A percentile compares a stretch with the other conserved stretches of the same genome.
These are phyloP conservation scores for Magnolia sinica DNA, from an alignment of 164 flowering plant species.

Conservation along the genomic window DNA sequence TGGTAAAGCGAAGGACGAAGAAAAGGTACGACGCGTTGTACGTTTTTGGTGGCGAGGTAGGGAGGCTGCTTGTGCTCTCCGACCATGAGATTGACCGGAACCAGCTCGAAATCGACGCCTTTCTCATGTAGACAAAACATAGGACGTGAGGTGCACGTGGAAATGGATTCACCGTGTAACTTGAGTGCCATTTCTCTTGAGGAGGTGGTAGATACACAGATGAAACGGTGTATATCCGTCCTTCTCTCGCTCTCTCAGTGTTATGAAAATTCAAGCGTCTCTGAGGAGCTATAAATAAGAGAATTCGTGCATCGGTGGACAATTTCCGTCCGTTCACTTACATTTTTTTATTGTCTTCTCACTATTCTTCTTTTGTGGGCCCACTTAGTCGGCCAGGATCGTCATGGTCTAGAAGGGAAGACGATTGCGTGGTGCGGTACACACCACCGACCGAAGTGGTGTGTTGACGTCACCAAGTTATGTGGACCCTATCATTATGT, in stretches of 20 bases:
- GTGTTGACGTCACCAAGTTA: too few species aligned
- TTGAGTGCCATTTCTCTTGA: constrained; percentile 20
- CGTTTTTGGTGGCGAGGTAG: constrained; percentile 14
- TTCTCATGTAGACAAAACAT: constrained; percentile 22
- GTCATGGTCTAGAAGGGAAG: too few species aligned
- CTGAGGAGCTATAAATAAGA: too few species aligned
- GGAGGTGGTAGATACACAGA: too few species aligned
- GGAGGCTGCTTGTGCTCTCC: constrained; percentile 23
- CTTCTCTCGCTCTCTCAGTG: too few species aligned
- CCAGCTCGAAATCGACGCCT: constrained; percentile 24
- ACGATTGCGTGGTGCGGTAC: too few species aligned
- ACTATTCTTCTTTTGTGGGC: neutral
- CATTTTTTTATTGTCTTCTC: neutral
- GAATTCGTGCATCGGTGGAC: too few species aligned
- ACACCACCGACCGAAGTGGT: too few species aligned
- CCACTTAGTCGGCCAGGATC: too few species aligned
- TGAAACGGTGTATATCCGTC: too few species aligned
- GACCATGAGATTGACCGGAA: constrained; percentile 9
- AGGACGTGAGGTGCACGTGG: constrained; percentile 27
- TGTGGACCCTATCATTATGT: too few species aligned
- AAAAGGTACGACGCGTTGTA: neutral
- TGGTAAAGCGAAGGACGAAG: neutral
- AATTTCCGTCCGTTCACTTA: neutral
- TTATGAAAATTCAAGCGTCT: too few species aligned
- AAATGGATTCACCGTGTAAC: constrained; percentile 25